Evolutionary conservation across 1,139 yeast genomes (phyloP), one percentile per base, ranked within the genome.

Genomic region (Taphrina wiesneri): DNA sequence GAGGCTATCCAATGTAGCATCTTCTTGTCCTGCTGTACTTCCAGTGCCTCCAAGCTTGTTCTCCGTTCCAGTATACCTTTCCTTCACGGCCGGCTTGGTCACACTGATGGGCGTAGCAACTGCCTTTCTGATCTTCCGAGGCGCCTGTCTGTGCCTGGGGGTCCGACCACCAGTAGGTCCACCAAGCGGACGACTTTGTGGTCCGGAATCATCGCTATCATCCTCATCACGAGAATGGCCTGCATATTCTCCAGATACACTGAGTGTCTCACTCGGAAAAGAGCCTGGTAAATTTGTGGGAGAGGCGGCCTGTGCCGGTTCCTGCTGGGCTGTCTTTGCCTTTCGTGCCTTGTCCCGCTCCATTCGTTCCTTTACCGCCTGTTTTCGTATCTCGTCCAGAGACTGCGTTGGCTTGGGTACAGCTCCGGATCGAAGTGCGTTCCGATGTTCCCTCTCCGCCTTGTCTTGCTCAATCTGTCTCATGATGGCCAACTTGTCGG

Each of bases 381-480:
- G 64, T 30, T 60, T 60, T 3, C 64, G 56, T 2, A 41, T 28
- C 51, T 60, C 64, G 23, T 60, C 64, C 23, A 60, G 43, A 5
- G 57, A 49, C 52, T 60, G 64, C 9, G 46, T 60, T 9, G 39
- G 52, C 23, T 32, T 30, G 15, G 56, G 57, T n/a, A 28, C 26
- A 28, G 56, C 64, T 2, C 64, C 64, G 6, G 56, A 49, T 9
- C 64, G 41, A 51, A 60, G 26, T 4, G 64, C 56, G 43, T 60
- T 52, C 21, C 56, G 51, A 41, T 39, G 43, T n/a, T 60, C 56
- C 21, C 54, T 17, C 47, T 60, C 64, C 4, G 57, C 52, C 28
- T 23, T 26, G 30, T 60, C 64, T 26, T 60, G 64, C 17, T 60
- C 64, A 51, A 60, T 60, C 32, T 60, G 64, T 13, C 64, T 41